A percentile compares a stretch with the other conserved stretches of the same genome.
Conservation (phyloP, 345 rosid species). For the Camelina sativa region DNA sequence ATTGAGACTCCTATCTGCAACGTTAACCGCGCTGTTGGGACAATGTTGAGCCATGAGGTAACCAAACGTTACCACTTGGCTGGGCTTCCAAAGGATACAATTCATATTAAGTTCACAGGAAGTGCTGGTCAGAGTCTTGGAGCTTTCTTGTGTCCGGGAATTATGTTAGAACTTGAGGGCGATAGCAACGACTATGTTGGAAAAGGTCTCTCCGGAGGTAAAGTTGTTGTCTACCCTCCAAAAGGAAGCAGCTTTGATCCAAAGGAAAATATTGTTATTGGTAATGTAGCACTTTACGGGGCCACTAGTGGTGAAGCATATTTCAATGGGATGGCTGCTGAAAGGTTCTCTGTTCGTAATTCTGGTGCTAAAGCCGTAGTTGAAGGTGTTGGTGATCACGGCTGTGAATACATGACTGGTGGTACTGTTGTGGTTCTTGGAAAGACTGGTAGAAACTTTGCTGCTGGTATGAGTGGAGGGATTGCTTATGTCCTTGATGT, state of each 20-base stretch:
- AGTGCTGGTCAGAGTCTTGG: conserved; percentile 99
- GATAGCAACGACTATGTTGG: conserved; percentile 98
- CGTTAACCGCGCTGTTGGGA: conserved; percentile 98
- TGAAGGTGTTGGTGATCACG: conserved; percentile 99
- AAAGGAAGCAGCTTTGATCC: conserved; percentile 89
- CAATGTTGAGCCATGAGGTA: conserved; percentile 99
- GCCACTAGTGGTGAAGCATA: conserved; percentile 93
- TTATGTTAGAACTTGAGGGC: conserved; percentile 91
- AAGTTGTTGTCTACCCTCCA: conserved; percentile 93
- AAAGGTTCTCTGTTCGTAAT: conserved; percentile 97
- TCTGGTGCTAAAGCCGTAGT: conserved; percentile 99
- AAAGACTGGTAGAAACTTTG: conserved; percentile 97
- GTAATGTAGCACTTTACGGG: conserved; percentile 97
- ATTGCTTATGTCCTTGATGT: conserved; percentile 88
- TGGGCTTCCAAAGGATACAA: conserved; percentile 87
- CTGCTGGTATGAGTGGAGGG: conserved; percentile 99
- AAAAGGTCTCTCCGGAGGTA: conserved; percentile 98
- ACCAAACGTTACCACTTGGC: conserved; percentile 80
- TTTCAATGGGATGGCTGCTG: conserved; percentile 99
- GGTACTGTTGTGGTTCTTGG: conserved; percentile 97
- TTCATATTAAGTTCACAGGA: conserved; percentile 85
- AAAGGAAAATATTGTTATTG: conserved; percentile 91
- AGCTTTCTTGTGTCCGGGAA: conserved; percentile 94
- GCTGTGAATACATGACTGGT: conserved; percentile 99
- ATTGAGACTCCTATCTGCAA: conserved; percentile 80